Evolutionary conservation across 495 filamentous ascomycete genomes (phyloP).

Genomic region (Acidomyces sp.): DNA sequence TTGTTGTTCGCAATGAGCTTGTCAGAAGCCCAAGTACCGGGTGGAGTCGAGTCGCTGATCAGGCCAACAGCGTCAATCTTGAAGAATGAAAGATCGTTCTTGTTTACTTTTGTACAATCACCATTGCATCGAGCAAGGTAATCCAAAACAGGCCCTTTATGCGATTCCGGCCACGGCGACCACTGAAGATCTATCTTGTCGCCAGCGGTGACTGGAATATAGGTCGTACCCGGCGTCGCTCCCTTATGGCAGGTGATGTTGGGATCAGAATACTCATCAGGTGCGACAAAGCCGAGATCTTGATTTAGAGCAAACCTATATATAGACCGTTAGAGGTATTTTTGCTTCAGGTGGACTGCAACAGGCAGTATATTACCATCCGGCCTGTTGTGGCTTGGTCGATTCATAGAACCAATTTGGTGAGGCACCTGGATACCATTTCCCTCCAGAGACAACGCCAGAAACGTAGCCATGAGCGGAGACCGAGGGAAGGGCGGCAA

Average conservation of each 20-base stretch:
- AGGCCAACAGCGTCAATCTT: slow-evolving; percentile 60
- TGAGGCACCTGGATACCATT: slow-evolving; percentile 27
- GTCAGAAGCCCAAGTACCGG: slow-evolving; percentile 56
- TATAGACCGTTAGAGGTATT: no score
- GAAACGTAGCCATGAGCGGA: slow-evolving; percentile 47
- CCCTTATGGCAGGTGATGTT: slow-evolving; percentile 62
- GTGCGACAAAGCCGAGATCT: slow-evolving; percentile 44
- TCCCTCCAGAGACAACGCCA: slow-evolving; percentile 46
- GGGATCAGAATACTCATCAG: slow-evolving; percentile 25
- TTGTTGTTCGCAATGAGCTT: no score
- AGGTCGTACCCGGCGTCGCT: slow-evolving; percentile 39
- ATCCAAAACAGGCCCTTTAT: slow-evolving; percentile 60
- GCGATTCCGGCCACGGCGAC: slow-evolving; percentile 49
- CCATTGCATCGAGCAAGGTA: slow-evolving; percentile 67
- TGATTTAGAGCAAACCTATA: slow-evolving; percentile 23
- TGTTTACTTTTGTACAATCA: slow-evolving; percentile 48
- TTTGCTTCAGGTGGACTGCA: no score
- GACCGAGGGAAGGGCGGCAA: slow-evolving; percentile 9
- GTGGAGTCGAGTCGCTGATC: slow-evolving; percentile 33
- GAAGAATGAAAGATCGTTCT: slow-evolving; percentile 54
- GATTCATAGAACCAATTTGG: slow-evolving; percentile 15
- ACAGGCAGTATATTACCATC: no score
- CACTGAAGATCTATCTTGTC: slow-evolving; percentile 32
- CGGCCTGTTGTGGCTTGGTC: slow-evolving; percentile 33
- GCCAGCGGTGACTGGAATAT: slow-evolving; percentile 32